These are phyloP conservation scores for Leccinum aurantiacum DNA, from an alignment of 768 basidiomycete species.

Conservation along the genomic window DNA sequence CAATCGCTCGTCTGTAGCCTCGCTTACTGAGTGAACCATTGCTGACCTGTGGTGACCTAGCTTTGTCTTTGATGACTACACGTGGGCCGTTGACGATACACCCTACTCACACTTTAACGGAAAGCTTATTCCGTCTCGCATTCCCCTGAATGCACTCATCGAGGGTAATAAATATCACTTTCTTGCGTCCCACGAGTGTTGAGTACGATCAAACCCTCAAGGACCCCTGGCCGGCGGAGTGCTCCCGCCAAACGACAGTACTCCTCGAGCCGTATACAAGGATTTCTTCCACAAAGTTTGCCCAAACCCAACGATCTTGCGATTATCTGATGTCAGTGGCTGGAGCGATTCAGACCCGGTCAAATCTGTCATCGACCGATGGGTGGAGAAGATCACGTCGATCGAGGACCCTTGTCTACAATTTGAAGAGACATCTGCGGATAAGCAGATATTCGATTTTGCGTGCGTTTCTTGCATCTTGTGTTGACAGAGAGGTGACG, in stretches of 20 bases:
- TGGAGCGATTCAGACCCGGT: slow-evolving; percentile 27
- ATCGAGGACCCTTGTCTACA: slow-evolving; percentile 41
- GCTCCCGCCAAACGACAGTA: slow-evolving; percentile 30
- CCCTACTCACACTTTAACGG: slow-evolving; percentile 37
- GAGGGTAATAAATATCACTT: slow-evolving; percentile 24
- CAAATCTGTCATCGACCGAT: slow-evolving; percentile 33
- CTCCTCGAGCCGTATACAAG: slow-evolving; percentile 35
- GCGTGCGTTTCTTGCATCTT: slow-evolving; percentile 10
- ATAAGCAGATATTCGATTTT: slow-evolving; percentile 19
- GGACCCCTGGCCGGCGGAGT: slow-evolving; percentile 41
- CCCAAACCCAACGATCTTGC: slow-evolving; percentile 34
- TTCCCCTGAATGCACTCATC: slow-evolving; percentile 39
- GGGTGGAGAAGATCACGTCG: slow-evolving; percentile 33
- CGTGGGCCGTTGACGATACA: slow-evolving; percentile 36
- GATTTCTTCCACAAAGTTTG: slow-evolving; percentile 41
- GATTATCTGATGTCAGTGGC: slow-evolving; percentile 25
- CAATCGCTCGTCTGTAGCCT: slow-evolving; percentile 34
- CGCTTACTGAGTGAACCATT: neutral
- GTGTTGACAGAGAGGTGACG: neutral
- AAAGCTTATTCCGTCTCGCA: slow-evolving; percentile 36
- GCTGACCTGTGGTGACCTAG: slow-evolving; percentile 19
- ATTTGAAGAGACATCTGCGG: slow-evolving; percentile 24
- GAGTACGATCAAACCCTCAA: slow-evolving; percentile 2
- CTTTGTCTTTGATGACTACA: slow-evolving; percentile 44
- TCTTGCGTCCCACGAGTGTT: neutral